Base-by-base conservation (phyloP, 805 yeast genomes). In the Starmerella gropengiesseri region DNA sequence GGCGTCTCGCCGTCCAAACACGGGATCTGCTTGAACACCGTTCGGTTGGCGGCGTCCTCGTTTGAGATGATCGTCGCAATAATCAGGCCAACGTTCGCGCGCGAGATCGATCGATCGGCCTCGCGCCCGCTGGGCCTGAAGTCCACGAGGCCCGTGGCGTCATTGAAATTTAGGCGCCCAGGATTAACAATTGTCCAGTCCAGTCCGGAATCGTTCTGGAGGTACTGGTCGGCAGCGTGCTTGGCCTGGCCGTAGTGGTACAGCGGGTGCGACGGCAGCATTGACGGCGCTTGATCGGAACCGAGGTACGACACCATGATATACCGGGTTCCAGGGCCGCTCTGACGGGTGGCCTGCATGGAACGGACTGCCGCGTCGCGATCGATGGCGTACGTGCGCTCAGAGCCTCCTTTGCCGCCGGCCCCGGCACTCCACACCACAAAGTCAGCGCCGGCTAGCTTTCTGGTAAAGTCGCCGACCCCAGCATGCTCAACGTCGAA, bases 401-500 rank as follows among this genome's bases (percentile, higher is more conserved):
- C 68, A 7, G 68, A 51, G 13, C 72, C 71, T 34, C 69, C 69
- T 20, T 43, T 44, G 2, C 81, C 81, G 16, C 74, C 77, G 2
- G 79, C 74, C 7, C 82, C 82, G 0, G 79, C 81, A 30, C 71
- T 60, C 62, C 75, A 74, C 1, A 77, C 73, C 4, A 77, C 74
- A 7, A 75, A 75, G 50, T 73, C 74, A 28, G 63, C 66, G 3
- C 75, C 78, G 31, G 60, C 56, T 27, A 77, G 53, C 0, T 59
- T 61, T 2, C 54, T 47, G 0, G 66, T 59, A 25, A 75, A 55
- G 7, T 63, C 62, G 27, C 66, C 66, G n/a, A 43, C 48, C 11
- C 42, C 44, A 19, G 55, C 52, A 14, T 42, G 33, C 37, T 72
- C 56, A 28, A 66, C 60, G 19, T 71, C 64, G 11, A 64, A 57